Conservation (phyloP, 345 rosid genomes). For the Arabis alpina region DNA sequence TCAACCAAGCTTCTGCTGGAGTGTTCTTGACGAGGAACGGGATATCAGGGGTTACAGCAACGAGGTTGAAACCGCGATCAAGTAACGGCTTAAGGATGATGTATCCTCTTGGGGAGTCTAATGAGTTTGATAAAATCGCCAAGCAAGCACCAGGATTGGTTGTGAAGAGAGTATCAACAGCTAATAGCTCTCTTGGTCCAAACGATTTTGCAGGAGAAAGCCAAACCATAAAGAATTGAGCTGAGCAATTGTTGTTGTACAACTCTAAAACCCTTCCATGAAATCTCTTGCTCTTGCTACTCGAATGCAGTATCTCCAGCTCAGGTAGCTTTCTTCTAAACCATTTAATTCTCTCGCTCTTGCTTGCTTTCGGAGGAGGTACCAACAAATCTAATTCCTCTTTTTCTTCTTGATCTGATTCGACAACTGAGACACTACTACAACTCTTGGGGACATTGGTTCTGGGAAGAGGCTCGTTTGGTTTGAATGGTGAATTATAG, state of each 20-base stretch:
- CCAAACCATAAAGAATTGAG: conserved; percentile 78
- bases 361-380: conserved; percentile 55
- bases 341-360: conserved; percentile 62
- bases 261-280: conserved; percentile 52
- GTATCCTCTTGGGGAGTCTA: conserved; percentile 57
- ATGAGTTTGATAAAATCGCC: conserved; percentile 57
- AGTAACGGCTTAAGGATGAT: conserved; percentile 56
- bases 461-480: conserved; percentile 24
- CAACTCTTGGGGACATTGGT: not conserved
- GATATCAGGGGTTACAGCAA: conserved; percentile 56
- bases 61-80: conserved; percentile 57
- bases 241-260: conserved; percentile 49
- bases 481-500: conserved; percentile 11
- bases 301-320: conserved; percentile 56
- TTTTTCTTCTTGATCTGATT: not conserved
- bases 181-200: conserved; percentile 64
- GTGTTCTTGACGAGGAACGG: conserved; percentile 60
- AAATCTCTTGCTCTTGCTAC: conserved; percentile 44
- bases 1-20: conserved; percentile 69
- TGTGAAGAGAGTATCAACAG: conserved; percentile 61
- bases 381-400: conserved; percentile 46
- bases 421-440: not conserved
- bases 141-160: conserved; percentile 60
- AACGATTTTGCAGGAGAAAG: conserved; percentile 60
- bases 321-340: conserved; percentile 53